Base-by-base conservation (phyloP, 1,284 basidiomycete species). In the Sphaerobolus stellatus region DNA sequence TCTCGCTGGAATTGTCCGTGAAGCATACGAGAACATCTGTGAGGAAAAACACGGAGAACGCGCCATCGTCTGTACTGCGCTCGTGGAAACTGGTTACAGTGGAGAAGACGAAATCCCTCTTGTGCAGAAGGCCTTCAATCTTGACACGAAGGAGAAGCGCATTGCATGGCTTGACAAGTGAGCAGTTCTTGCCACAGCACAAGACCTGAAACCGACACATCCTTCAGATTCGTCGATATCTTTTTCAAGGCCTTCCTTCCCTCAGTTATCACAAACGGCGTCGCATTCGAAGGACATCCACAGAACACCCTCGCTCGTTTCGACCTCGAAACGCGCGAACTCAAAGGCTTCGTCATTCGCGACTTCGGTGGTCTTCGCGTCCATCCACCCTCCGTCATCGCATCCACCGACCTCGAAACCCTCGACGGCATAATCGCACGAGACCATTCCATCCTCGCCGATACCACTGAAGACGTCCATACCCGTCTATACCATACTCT, bases 281-380 rank as follows among this genome's bases (percentile, higher is more conserved):
- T 82, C 5, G 78, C 75, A 3, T 81, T 81, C 60, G 79, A 82
- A 61, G 77, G 73, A 48, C 80, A 82, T 59, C 77, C 77, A 1
- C 80, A 82, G 64, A 81, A 82, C 54, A 79, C 78, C 53, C 65
- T 81, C 16, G 77, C 77, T 6, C 72, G 78, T 1, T 80, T 80
- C 56, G 46, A 48, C 22, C 29, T 28, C 4, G 22, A 33, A 18
- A 48, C 78, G 2, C 74, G 75, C 50, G 70, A 75, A 47, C 61
- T 80, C 2, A 73, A 70, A 28, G 79, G 78, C 0, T 80, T 81
- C 63, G 71, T 80, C 57, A 73, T 81, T 27, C 74, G 79, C 20
- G 79, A 81, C 58, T 80, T 80, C 63, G 79, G 79, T n/a, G 79
- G 79, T 1, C 62, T 81, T 31, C 73, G 76, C 11, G 71, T 81